Evolutionary conservation across 139 green algal species (phyloP).

Genomic region (Coelastrella sp.): DNA sequence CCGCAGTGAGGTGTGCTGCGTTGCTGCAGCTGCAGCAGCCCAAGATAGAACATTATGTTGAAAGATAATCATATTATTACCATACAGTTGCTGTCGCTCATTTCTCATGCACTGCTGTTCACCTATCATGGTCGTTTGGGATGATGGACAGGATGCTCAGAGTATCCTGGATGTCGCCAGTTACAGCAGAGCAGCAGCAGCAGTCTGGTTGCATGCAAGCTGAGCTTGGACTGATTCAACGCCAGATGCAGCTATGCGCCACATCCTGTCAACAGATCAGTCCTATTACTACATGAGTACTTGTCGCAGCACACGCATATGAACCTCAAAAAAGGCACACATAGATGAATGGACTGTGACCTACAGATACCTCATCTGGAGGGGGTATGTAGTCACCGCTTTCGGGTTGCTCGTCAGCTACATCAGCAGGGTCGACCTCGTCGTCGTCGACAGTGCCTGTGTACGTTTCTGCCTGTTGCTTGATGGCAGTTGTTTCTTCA

Average conservation of each 20-base stretch:
- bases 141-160: slow-evolving; percentile 38
- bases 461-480: neutral
- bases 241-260: no score
- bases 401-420: slow-evolving; percentile 11
- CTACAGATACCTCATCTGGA: slow-evolving; percentile 17
- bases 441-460: neutral
- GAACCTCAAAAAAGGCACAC: no score
- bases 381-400: neutral
- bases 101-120: neutral
- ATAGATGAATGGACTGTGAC: no score
- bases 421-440: slow-evolving; percentile 16
- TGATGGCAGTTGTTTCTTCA: neutral
- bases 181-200: neutral
- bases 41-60: no score
- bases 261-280: no score
- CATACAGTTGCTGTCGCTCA: neutral
- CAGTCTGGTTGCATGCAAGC: neutral
- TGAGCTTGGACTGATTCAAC: no score
- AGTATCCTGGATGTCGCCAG: neutral
- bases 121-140: slow-evolving; percentile 39
- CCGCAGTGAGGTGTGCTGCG: no score
- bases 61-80: no score
- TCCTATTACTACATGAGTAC: no score
- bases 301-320: no score
- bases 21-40: no score